Percentiles rank a stretch among this genome's conserved stretches.
phyloP scores from a whole-genome alignment of 2,329 filamentous ascomycete species.

The Sphaerulina vaccinii region DNA sequence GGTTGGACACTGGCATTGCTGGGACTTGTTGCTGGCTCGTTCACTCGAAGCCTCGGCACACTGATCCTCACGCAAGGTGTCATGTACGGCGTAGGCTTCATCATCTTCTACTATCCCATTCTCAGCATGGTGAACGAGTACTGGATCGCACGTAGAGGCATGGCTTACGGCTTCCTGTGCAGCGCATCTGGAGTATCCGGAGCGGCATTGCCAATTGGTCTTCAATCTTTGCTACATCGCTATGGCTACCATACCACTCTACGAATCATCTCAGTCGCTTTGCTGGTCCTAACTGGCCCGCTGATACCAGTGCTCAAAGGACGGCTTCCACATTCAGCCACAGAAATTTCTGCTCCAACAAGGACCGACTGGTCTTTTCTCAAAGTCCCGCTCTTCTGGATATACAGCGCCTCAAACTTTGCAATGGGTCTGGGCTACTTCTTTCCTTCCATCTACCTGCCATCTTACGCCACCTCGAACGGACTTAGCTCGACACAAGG shows the following conservation, averaged over 20 bases:
- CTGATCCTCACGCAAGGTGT: conserved; percentile 62
- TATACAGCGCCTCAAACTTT: conserved; percentile 39
- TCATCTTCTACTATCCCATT: conserved; percentile 40
- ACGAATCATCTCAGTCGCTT: conserved; percentile 23
- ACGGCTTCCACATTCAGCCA: conserved; percentile 32
- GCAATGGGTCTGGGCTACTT: conserved; percentile 43
- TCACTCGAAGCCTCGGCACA: conserved; percentile 53
- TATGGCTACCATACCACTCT: conserved; percentile 32
- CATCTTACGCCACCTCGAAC: conserved; percentile 37
- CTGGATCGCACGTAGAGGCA: conserved; percentile 28
- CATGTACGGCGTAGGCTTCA: conserved; percentile 59
- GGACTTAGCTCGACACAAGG: conserved; percentile 30
- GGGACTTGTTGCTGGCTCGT: conserved; percentile 34
- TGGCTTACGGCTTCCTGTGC: conserved; percentile 32
- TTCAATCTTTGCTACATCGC: conserved; percentile 21
- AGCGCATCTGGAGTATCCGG: conserved; percentile 30
- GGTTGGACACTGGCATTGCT: conserved; percentile 30
- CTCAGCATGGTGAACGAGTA: conserved; percentile 35
- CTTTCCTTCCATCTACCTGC: conserved; percentile 42
- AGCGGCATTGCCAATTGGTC: conserved; percentile 27
- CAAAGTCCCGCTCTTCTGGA: conserved; percentile 33
- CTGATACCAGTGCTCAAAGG: conserved; percentile 37
- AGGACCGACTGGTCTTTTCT: conserved; percentile 37
- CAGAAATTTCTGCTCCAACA: conserved; percentile 20
- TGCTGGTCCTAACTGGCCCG: conserved; percentile 36